Base-by-base conservation (phyloP, 2,329 filamentous ascomycete species). In the Ascochyta fabae region DNA sequence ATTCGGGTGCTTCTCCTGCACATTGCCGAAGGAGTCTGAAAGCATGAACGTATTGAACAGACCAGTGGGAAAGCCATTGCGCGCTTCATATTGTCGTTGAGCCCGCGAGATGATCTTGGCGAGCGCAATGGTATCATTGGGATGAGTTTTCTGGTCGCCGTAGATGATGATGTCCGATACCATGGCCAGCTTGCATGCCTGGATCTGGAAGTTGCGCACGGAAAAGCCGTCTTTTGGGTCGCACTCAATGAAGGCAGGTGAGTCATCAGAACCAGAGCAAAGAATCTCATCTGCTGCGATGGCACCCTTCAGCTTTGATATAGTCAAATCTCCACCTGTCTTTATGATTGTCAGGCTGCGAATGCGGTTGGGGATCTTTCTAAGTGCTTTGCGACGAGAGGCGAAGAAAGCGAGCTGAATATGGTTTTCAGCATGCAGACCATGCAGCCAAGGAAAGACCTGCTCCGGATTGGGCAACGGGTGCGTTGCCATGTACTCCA, bases 361-460 rank as follows among this genome's bases (percentile, higher is more conserved):
- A 67, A 96, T 82, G 71, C 91, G 96, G 66, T 82, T 84, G 0
- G 92, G 91, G 2, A 87, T 86, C 64, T 84, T 88, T 42, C 90
- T 83, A 46, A 89, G 77, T n/a, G 85, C 81, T 58, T 87, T 89
- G 68, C 88, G 88, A 59, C 91, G 86, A 24, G 90, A 88, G 47
- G 88, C 86, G 74, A 99, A 98, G 79, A 97, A 98, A 6, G 90
- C 86, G 58, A 95, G 84, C 70, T 99, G 95, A 49, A 96, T 84
- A 58, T 91, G 87, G 70, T 99, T 99, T 58, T 89, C 86, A 0
- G 91, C 88, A 69, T 98, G 93, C 36, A 98, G 79, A 23, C 95
- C 95, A 77, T 99, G 95, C 23, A 97, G 82, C 95, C 95, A 99
- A 2, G 95, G 95, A 69, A 98, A 99, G 59, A 98, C 91, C 58